Conservation (phyloP, 352 stramenopile genomes). For the Hyaloperonospora brassicae region DNA sequence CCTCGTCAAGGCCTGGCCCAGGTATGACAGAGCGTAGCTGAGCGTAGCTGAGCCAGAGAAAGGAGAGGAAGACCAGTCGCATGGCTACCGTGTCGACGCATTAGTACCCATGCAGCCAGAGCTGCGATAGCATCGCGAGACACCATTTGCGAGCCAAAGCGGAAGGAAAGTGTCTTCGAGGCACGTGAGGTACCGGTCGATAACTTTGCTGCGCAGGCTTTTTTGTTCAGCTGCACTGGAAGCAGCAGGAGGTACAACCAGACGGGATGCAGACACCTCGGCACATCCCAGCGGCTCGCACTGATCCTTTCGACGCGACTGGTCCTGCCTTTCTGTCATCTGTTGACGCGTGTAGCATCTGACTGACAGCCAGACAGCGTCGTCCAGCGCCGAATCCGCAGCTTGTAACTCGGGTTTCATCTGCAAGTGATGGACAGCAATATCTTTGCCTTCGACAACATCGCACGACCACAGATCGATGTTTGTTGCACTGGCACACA, state of each 20-base stretch:
- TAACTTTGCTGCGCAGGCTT: no score
- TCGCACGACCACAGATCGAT: no score
- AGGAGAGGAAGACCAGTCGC: slow-evolving; percentile 42
- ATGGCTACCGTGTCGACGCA: slow-evolving; percentile 77
- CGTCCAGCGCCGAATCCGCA: slow-evolving; percentile 69
- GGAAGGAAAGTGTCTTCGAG: no score
- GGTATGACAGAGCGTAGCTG: slow-evolving; percentile 17
- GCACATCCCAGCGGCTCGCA: slow-evolving; percentile 37
- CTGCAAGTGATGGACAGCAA: slow-evolving; percentile 55
- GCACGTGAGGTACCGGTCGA: no score
- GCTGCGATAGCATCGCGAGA: slow-evolving; percentile 48
- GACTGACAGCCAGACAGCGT: slow-evolving; percentile 48
- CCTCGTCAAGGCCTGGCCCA: no score
- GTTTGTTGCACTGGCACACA: no score
- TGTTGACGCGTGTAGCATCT: slow-evolving; percentile 59
- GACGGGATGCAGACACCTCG: slow-evolving; percentile 19
- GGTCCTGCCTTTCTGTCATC: slow-evolving; percentile 45
- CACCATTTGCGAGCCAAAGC: slow-evolving; percentile 37
- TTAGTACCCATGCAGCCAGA: slow-evolving; percentile 63
- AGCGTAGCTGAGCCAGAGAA: no score
- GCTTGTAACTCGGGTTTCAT: slow-evolving; percentile 56
- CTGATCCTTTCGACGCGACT: slow-evolving; percentile 38
- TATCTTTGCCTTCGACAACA: slow-evolving; percentile 53
- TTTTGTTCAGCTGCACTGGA: no score
- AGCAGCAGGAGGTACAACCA: no score